Base-by-base conservation (phyloP, 345 rosid genomes). In the Linum usitatissimum region DNA sequence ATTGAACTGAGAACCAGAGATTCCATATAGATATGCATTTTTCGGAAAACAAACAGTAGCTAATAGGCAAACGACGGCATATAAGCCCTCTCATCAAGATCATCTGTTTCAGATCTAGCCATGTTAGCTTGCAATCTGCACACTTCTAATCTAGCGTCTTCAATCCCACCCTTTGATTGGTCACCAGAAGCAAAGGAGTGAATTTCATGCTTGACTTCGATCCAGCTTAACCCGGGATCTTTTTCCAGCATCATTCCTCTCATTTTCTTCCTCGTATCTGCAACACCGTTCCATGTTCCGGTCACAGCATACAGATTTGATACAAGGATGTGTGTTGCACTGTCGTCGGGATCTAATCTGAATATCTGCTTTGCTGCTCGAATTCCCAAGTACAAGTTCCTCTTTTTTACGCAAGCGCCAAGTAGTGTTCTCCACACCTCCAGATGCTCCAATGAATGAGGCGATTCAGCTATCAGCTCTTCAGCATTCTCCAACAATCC, bases 391-490 rank as follows among this genome's bases (percentile, higher is more conserved):
- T 30, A 53, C 68, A 87, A 77, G 68, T 81, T 80, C 75, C 80
- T 80, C 17, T 51, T 36, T 39, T 67, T 65, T 19, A 89, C 92
- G 60, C 93, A 86, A 5, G 83, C 79, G 62, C 95, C 84, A 21
- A 92, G 73, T 83, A 89, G 73, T 57, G 80, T 87, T 80, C 98
- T 76, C 98, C 96, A 89, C 13, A 92, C 74, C 70, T 86, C 92
- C 58, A 67, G 30, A 9, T 53, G 68, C 60, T 73, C 76, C 71
- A 76, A 75, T 5, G 21, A 49, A 13, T 59, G 66, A 53, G 80
- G 77, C 58, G 89, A 70, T 48, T 76, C 77, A 2, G 30, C 60
- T 40, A 87, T 84, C 28, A 86, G 69, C 61, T 76, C 74, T 66
- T 76, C 75, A 23, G 93, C 86, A 78, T 89, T 86, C 0, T 79